Conservation (phyloP, 2,329 filamentous ascomycete genomes). For the Daldinia eschscholtzii region DNA sequence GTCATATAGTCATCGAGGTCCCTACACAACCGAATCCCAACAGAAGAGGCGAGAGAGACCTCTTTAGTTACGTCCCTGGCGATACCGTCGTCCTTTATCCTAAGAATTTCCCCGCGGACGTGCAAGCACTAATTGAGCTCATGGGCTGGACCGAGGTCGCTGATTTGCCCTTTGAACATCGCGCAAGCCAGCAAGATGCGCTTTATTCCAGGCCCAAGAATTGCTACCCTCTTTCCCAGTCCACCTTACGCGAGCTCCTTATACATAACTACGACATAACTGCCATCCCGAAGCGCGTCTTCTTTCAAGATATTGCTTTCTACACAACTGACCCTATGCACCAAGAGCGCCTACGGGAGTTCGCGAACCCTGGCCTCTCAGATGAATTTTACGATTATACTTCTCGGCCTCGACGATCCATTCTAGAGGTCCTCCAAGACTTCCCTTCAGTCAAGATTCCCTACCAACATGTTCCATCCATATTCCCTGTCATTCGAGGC, state of each 20-base stretch:
- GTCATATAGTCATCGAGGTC: constrained; percentile 75
- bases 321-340: constrained; percentile 81
- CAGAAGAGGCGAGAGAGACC: constrained; percentile 50
- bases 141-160: constrained; percentile 84
- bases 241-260: constrained; percentile 80
- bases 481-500: constrained; percentile 87
- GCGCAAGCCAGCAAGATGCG: constrained; percentile 28
- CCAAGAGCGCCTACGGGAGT: constrained; percentile 84
- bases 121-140: constrained; percentile 79
- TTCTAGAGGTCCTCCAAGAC: constrained; percentile 91
- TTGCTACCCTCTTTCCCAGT: constrained; percentile 55
- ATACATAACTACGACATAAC: constrained; percentile 89
- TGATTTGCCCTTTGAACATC: constrained; percentile 70
- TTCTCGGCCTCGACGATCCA: constrained; percentile 87
- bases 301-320: constrained; percentile 83
- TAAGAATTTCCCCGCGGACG: constrained; percentile 86
- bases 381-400: constrained; percentile 98
- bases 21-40: constrained; percentile 14
- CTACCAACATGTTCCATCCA: constrained; percentile 75
- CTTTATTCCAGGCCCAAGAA: constrained; percentile 45
- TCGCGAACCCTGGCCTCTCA: constrained; percentile 80
- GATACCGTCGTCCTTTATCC: constrained; percentile 86
- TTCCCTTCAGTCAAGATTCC: constrained; percentile 88
- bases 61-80: constrained; percentile 70
- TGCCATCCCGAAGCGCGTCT: constrained; percentile 86